Evolutionary conservation across 306 rosid genomes (phyloP).

Genomic region (Vigna mungo): DNA sequence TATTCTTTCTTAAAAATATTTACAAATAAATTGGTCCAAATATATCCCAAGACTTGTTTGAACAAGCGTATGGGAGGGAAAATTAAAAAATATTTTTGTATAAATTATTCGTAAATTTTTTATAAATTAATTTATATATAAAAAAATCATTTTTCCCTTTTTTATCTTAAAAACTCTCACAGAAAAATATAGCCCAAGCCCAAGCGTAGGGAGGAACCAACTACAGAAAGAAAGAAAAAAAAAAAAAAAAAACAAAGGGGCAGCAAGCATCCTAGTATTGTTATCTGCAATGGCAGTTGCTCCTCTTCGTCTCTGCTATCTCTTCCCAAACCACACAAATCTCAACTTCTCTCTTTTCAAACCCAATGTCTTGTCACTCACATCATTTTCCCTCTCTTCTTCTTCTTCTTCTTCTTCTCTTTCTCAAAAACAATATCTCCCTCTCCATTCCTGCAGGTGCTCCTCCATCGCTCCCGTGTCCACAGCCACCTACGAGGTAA

Average conservation of each 20-base stretch:
- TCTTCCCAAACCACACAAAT: constrained; percentile 47
- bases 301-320: constrained; percentile 33
- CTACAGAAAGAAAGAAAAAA: neutral
- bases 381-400: constrained; percentile 5
- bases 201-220: neutral
- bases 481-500: constrained; percentile 75
- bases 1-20: too few species aligned
- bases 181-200: too few species aligned
- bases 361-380: constrained; percentile 35
- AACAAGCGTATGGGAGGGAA: too few species aligned
- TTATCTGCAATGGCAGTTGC: constrained; percentile 35
- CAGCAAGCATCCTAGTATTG: neutral
- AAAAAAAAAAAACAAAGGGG: neutral
- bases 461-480: constrained; percentile 62
- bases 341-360: constrained; percentile 33
- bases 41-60: too few species aligned
- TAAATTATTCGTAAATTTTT: too few species aligned
- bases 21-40: too few species aligned
- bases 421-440: constrained; percentile 16
- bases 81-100: too few species aligned
- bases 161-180: too few species aligned
- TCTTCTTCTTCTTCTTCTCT: neutral
- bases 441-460: constrained; percentile 53
- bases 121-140: too few species aligned
- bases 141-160: too few species aligned